Evolutionary conservation across 2,329 filamentous ascomycete species (phyloP).

Genomic region (Fusarium haematococcum): DNA sequence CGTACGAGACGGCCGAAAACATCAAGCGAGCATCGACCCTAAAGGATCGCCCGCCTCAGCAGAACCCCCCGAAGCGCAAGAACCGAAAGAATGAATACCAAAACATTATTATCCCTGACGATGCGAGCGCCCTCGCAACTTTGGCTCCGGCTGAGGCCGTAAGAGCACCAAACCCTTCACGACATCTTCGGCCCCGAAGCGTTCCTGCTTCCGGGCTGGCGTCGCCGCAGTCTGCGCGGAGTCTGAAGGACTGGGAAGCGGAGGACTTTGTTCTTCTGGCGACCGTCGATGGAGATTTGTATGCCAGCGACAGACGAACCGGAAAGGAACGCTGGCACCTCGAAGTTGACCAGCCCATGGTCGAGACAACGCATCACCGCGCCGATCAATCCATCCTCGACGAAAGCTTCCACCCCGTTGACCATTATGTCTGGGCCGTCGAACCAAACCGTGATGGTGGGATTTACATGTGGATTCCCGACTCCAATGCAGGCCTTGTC

Average conservation of each 20-base stretch:
- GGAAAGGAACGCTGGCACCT: slow-evolving; percentile 89
- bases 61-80: slow-evolving; percentile 45
- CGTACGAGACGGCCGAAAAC: slow-evolving; percentile 44
- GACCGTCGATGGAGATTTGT: slow-evolving; percentile 98
- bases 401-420: slow-evolving; percentile 73
- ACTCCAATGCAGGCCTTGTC: slow-evolving; percentile 68
- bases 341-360: slow-evolving; percentile 85
- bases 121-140: slow-evolving; percentile 97
- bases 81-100: slow-evolving; percentile 47
- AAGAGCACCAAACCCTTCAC: slow-evolving; percentile 86
- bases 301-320: slow-evolving; percentile 89
- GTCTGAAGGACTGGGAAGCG: slow-evolving; percentile 98
- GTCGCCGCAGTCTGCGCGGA: slow-evolving; percentile 94
- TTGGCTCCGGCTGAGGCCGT: slow-evolving; percentile 96
- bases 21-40: slow-evolving; percentile 43
- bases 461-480: slow-evolving; percentile 86
- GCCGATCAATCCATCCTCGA: slow-evolving; percentile 73
- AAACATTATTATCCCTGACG: slow-evolving; percentile 59
- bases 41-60: slow-evolving; percentile 41
- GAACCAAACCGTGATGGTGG: slow-evolving; percentile 90
- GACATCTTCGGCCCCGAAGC: slow-evolving; percentile 66
- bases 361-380: slow-evolving; percentile 87
- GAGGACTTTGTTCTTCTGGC: slow-evolving; percentile 99
- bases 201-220: slow-evolving; percentile 73
- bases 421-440: slow-evolving; percentile 94